Evolutionary conservation across 306 rosid genomes (phyloP), one percentile per base, ranked within the genome.

Genomic region (Hippophae gyantsensis): DNA sequence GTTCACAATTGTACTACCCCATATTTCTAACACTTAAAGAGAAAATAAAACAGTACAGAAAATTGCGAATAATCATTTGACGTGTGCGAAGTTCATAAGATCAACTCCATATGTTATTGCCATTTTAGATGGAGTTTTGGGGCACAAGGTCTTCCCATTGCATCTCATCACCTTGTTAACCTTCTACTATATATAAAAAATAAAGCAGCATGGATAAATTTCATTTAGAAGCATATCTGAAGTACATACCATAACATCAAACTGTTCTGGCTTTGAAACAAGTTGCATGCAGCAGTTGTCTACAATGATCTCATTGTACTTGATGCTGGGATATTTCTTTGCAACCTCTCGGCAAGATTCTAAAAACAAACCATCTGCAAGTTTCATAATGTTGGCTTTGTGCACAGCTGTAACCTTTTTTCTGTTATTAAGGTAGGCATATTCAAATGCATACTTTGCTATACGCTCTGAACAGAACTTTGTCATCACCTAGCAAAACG

Each of bases 201-300:
- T 14, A 9, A 6, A 42, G 5, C 3, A 58, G 10, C 40, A 54
- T 27, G 12, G 13, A 42, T 23, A 43, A 2, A 49, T 3, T 12
- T 13, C 8, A n/a, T 2, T 23, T 49, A 13, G 13, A 48, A 48
- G 13, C 14, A 49, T 49, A 49, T 5, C 6, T 10, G 18, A 56
- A 54, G 13, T 41, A 59, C 86, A 59, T 85, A 85, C 96, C 95
- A 89, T 89, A 44, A 88, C 96, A 48, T 88, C 96, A 74, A 88
- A 88, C 65, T 88, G 96, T 69, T 88, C 96, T 6, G 96, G 96
- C 70, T 78, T 88, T 40, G 96, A 78, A 58, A 84, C 94, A 62
- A 88, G 96, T 66, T 88, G 96, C 96, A 89, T 89, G 77, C 97
- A 90, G 53, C 98, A 90, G 52, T 90, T 90, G 68, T 90, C 97